phyloP scores from a whole-genome alignment of 2,329 filamentous ascomycete species.

The Ploettnerulaceae sp. region DNA sequence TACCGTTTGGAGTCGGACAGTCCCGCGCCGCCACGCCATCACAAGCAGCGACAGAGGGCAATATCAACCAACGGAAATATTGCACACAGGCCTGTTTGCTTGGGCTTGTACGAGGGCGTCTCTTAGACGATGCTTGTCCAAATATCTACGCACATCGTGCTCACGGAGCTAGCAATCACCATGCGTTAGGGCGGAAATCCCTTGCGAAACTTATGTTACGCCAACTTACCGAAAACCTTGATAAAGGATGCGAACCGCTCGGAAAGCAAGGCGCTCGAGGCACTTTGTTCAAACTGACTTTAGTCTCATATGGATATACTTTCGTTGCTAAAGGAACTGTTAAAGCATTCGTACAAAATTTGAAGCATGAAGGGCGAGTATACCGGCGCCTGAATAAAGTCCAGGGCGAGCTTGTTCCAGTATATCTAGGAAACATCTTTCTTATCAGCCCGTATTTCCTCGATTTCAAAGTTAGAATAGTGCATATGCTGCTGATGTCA shows the following conservation, averaged over 20 bases:
- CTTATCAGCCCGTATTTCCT: constrained; percentile 27
- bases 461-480: constrained; percentile 21
- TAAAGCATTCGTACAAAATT: constrained; percentile 31
- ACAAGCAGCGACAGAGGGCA: constrained; percentile 17
- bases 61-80: constrained; percentile 17
- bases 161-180: constrained; percentile 2
- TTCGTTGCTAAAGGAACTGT: constrained; percentile 41
- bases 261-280: constrained; percentile 34
- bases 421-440: constrained; percentile 38
- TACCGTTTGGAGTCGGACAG: not conserved
- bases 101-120: constrained; percentile 18
- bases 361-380: constrained; percentile 36
- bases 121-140: constrained; percentile 20
- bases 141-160: constrained; percentile 20
- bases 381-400: constrained; percentile 35
- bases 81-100: constrained; percentile 21
- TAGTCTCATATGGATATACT: constrained; percentile 40
- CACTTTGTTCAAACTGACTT: constrained; percentile 39
- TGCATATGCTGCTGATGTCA: constrained; percentile 23
- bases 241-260: constrained; percentile 22
- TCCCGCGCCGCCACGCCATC: constrained; percentile 7
- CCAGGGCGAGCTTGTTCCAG: constrained; percentile 37
- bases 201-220: constrained; percentile 16
- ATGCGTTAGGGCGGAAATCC: constrained; percentile 18
- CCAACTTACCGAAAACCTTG: constrained; percentile 17